phyloP scores from a whole-genome alignment of 768 basidiomycete species.

The Calocybe cyanea region DNA sequence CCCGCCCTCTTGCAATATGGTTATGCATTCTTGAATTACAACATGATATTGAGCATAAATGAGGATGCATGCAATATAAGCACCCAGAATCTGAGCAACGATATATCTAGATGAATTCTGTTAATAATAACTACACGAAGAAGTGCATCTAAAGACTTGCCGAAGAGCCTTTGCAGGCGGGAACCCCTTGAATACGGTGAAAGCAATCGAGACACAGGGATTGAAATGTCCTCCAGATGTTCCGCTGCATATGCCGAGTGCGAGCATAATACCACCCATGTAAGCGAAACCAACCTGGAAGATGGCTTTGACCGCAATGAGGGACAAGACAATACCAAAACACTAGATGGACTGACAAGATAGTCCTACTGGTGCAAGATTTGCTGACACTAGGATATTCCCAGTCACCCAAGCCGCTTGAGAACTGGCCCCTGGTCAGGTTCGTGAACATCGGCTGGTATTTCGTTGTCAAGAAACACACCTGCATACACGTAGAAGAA shows the following conservation, averaged over 20 bases:
- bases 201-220: slow-evolving; percentile 56
- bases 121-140: neutral
- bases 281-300: slow-evolving; percentile 58
- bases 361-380: slow-evolving; percentile 26
- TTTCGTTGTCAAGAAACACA: slow-evolving; percentile 13
- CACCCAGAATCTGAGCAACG: slow-evolving; percentile 60
- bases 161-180: slow-evolving; percentile 46
- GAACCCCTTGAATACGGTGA: slow-evolving; percentile 51
- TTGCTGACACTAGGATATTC: slow-evolving; percentile 30
- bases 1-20: slow-evolving; percentile 20
- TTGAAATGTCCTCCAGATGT: slow-evolving; percentile 66
- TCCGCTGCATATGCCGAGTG: slow-evolving; percentile 44
- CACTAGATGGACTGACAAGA: slow-evolving; percentile 42
- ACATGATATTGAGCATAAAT: slow-evolving; percentile 62
- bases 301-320: slow-evolving; percentile 34
- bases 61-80: slow-evolving; percentile 56
- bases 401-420: slow-evolving; percentile 49
- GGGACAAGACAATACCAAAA: neutral
- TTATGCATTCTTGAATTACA: slow-evolving; percentile 36
- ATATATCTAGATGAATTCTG: slow-evolving; percentile 46
- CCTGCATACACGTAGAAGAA: slow-evolving; percentile 60
- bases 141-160: slow-evolving; percentile 24
- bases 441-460: neutral
- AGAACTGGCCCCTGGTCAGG: slow-evolving; percentile 48
- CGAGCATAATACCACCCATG: slow-evolving; percentile 56